Percentiles rank a stretch among this genome's conserved stretches.
phyloP scores from a whole-genome alignment of 805 yeast genomes.

The Saturnispora ahearnii region DNA sequence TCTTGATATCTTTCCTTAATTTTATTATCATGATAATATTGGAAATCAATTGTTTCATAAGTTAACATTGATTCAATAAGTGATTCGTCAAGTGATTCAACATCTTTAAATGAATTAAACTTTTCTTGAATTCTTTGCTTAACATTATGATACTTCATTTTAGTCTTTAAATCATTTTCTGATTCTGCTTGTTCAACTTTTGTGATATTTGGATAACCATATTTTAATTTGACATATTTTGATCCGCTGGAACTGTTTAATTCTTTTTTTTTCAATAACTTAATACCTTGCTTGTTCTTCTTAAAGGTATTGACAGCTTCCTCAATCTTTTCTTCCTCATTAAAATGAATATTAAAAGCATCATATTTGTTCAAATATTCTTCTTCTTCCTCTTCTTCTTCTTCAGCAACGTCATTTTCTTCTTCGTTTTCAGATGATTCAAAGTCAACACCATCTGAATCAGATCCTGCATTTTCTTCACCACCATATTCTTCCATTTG shows the following conservation, averaged over 20 bases:
- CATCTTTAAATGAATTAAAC: slow-evolving; percentile 22
- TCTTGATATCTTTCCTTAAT: slow-evolving; percentile 38
- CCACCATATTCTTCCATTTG: slow-evolving; percentile 16
- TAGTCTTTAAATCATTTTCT: slow-evolving; percentile 9
- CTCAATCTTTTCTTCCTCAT: slow-evolving; percentile 35
- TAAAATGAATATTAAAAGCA: slow-evolving; percentile 74
- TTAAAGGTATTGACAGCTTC: slow-evolving; percentile 27
- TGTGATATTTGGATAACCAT: slow-evolving; percentile 16
- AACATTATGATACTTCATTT: slow-evolving; percentile 31
- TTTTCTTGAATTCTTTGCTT: slow-evolving; percentile 39
- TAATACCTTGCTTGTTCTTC: slow-evolving; percentile 17
- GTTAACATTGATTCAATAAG: slow-evolving; percentile 58
- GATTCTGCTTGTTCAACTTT: slow-evolving; percentile 5
- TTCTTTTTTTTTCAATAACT: not conserved
- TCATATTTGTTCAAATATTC: slow-evolving; percentile 33
- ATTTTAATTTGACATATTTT: slow-evolving; percentile 28
- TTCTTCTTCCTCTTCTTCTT: slow-evolving; percentile 31
- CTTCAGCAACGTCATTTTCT: slow-evolving; percentile 22
- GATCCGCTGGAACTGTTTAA: slow-evolving; percentile 9
- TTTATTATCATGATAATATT: slow-evolving; percentile 37
- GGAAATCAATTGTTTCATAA: slow-evolving; percentile 64
- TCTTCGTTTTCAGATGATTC: slow-evolving; percentile 18
- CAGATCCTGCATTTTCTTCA: slow-evolving; percentile 7
- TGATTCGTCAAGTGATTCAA: slow-evolving; percentile 36
- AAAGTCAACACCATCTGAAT: slow-evolving; percentile 15